phyloP scores from a whole-genome alignment of 2,329 filamentous ascomycete genomes.

The Penicillium sp. region DNA sequence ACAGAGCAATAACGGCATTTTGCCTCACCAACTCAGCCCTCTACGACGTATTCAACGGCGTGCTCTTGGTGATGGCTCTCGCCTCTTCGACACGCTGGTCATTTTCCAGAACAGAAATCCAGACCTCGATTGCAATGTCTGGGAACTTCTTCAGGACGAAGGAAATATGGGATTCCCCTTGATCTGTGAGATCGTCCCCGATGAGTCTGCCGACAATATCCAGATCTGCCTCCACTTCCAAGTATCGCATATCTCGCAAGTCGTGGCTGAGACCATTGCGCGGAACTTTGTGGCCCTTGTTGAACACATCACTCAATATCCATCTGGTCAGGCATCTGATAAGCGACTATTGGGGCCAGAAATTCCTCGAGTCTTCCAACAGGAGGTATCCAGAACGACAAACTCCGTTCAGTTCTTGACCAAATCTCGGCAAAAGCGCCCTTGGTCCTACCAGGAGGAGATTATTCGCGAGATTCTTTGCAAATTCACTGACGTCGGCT shows the following conservation, averaged over 20 bases:
- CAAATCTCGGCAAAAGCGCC: slow-evolving; percentile 10
- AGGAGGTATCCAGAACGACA: slow-evolving; percentile 5
- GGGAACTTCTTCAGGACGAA: slow-evolving; percentile 51
- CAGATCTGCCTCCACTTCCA: slow-evolving; percentile 63
- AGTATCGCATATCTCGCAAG: slow-evolving; percentile 21
- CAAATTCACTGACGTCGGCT: slow-evolving; percentile 55
- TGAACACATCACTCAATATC: slow-evolving; percentile 34
- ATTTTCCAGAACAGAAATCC: slow-evolving; percentile 66
- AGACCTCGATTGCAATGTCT: slow-evolving; percentile 48
- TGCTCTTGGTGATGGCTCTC: slow-evolving; percentile 45
- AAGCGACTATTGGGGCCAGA: slow-evolving; percentile 18
- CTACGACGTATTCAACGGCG: slow-evolving; percentile 67
- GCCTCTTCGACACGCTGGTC: slow-evolving; percentile 76
- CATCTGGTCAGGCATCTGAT: slow-evolving; percentile 31
- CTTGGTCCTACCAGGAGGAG: slow-evolving; percentile 54
- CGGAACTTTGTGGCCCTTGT: slow-evolving; percentile 33
- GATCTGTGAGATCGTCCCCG: slow-evolving; percentile 70
- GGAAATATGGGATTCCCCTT: slow-evolving; percentile 66
- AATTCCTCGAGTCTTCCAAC: slow-evolving; percentile 29
- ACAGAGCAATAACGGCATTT: slow-evolving; percentile 57
- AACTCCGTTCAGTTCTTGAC: background rate
- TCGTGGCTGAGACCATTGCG: slow-evolving; percentile 25
- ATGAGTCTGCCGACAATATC: slow-evolving; percentile 52
- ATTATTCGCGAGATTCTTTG: slow-evolving; percentile 58
- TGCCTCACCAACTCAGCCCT: slow-evolving; percentile 72